phyloP scores from a whole-genome alignment of 2,329 filamentous ascomycete species.

The Nemania abortiva region DNA sequence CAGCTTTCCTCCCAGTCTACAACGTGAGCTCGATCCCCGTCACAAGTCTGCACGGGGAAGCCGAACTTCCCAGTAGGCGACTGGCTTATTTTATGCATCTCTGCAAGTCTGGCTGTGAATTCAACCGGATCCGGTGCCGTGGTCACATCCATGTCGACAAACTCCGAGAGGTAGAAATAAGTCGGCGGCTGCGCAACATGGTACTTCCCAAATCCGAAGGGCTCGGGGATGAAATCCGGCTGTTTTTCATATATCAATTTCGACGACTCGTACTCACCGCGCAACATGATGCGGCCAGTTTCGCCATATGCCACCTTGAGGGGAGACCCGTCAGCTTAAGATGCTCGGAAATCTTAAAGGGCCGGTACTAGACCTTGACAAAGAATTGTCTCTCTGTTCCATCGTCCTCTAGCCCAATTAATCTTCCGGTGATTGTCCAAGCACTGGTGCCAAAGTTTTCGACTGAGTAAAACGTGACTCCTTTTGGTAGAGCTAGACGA shows the following conservation, averaged over 20 bases:
- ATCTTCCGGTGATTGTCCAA: not conserved
- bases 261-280: constrained; percentile 38
- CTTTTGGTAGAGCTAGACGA: not conserved
- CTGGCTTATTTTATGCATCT: constrained; percentile 33
- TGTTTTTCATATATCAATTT: constrained; percentile 27
- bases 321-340: not conserved
- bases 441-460: not conserved
- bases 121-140: constrained; percentile 35
- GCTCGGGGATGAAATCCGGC: constrained; percentile 27
- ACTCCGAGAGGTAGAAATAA: constrained; percentile 44
- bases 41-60: constrained; percentile 40
- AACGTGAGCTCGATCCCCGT: constrained; percentile 34
- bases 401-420: not conserved
- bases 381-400: not conserved
- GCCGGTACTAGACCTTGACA: not conserved
- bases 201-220: constrained; percentile 33
- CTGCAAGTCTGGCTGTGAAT: constrained; percentile 40
- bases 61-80: constrained; percentile 44
- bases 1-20: constrained; percentile 35
- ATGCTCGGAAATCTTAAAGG: not conserved
- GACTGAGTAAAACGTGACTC: not conserved
- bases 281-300: constrained; percentile 33
- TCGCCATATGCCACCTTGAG: constrained; percentile 15
- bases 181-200: not conserved
- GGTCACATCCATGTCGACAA: constrained; percentile 41